Evolutionary conservation across 345 rosid species (phyloP), one percentile per base, ranked within the genome.

Genomic region (Garcia nutans): DNA sequence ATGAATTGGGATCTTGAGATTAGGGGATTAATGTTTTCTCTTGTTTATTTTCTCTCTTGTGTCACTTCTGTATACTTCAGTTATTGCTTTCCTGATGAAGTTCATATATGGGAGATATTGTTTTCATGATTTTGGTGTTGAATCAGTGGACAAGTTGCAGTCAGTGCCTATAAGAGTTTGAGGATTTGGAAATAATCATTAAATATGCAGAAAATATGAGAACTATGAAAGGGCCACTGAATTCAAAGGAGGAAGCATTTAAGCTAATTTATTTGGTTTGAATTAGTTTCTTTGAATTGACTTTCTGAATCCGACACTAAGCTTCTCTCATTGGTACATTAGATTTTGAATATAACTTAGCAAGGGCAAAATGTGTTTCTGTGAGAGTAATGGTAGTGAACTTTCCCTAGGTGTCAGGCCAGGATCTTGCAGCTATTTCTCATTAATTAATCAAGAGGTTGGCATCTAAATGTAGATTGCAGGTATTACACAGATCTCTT

Each of bases 101-200:
- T 15, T 28, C 57, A 26, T 69, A 50, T 52, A 50, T 28, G 37
- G 37, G 42, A 64, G 45, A 64, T 1, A 60, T 66, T 45, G 15
- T 20, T 24, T 44, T 24, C 23, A 13, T 64, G 10, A 47, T 33
- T 16, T 64, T n/a, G 49, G 26, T 65, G 15, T 66, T 66, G 22
- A 20, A 4, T 66, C 45, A 16, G 19, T 56, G 50, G 19, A 7
- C 19, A 60, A 72, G 37, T 59, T 60, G 15, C 8, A 4, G 42
- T 47, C 44, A 45, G 12, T 67, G 67, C 6, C 60, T 17, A 28
- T 16, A 45, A 44, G 64, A 71, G 49, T 41, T 71, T 15, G 4
- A 7, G 13, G 42, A 57, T 71, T 71, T n/a, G 65, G 19, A 56
- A 56, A 71, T 45, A 72, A 45, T 72, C 28, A 60, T 16, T 41